Base-by-base conservation (phyloP, 192 early-diverging fungal species). In the Funneliformis geosporum region DNA sequence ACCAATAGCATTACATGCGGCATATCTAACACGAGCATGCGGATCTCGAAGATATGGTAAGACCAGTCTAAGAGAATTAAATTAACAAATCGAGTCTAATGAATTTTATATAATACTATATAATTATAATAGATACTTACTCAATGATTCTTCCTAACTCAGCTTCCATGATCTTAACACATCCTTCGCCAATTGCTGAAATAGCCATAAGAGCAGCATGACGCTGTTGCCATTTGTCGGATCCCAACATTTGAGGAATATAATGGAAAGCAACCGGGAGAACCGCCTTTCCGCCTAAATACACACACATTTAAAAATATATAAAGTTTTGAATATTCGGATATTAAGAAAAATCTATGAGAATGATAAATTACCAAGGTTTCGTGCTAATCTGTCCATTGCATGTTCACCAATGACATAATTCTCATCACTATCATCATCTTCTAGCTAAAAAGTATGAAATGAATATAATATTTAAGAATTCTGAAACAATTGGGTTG, bases 111-210 rank as follows among this genome's bases (percentile, higher is more conserved):
- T 50, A 4, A 42, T 43, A 14, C 11, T 39, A 69, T n/a, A 47
- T 28, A 72, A 73, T 33, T 55, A 50, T 73, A 8, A 50, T 25
- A 5, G 21, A 75, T 11, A 68, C 64, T 18, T 44, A 79, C 77
- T 92, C 84, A 46, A 97, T 87, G 55, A 99, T 93, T 73, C 93
- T 91, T 73, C 86, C 88, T 44, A 99, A 92, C 76, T 98, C 95
- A 44, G 89, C 88, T 76, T 94, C 92, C 96, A 99, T 97, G 80
- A 96, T 90, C 80, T 96, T 95, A 79, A 93, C 89, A 84, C 95
- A 99, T 39, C 98, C 98, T 86, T 99, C 98, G 67, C 94, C 97
- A 80, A 99, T 97, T 68, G 96, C 94, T 33, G 96, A 96, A 50
- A 99, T 93, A 40, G 96, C 94, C 89, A 97, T 92, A 55, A 99